These are phyloP conservation scores for Boehmeria nivea DNA, from an alignment of 306 rosid genomes.

Conservation along the genomic window DNA sequence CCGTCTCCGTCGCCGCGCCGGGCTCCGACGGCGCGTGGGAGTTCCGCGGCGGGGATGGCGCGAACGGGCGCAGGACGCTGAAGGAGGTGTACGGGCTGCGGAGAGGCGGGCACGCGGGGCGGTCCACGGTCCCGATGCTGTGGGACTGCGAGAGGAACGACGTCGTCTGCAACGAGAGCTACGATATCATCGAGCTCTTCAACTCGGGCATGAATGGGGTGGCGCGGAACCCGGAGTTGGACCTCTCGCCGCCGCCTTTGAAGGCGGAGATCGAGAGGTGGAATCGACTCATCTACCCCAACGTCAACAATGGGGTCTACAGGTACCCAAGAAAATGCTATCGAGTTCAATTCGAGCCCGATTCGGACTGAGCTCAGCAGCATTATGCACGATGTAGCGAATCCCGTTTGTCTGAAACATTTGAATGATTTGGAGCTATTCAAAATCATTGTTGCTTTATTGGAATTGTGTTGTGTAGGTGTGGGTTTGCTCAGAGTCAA, in stretches of 20 bases:
- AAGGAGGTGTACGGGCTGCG: conserved; percentile 59
- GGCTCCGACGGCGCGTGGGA: conserved; percentile 86
- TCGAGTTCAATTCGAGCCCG: too few species aligned
- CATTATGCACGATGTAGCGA: too few species aligned
- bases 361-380: too few species aligned
- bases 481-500: conserved; percentile 96
- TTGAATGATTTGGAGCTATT: too few species aligned
- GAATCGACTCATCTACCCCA: conserved; percentile 68
- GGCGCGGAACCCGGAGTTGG: conserved; percentile 54
- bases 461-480: conserved; percentile 26
- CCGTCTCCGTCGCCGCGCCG: conserved; percentile 66
- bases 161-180: conserved; percentile 80
- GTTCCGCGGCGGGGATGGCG: conserved; percentile 48
- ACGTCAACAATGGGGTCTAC: conserved; percentile 85
- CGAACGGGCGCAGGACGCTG: conserved; percentile 52
- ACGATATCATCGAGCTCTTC: conserved; percentile 57
- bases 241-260: conserved; percentile 59
- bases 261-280: conserved; percentile 64
- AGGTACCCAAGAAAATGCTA: too few species aligned
- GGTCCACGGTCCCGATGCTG: conserved; percentile 79
- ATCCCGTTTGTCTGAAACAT: too few species aligned
- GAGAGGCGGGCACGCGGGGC: conserved; percentile 62
- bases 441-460: too few species aligned
- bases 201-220: conserved; percentile 60
- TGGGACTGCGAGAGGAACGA: conserved; percentile 50